Evolutionary conservation across 495 filamentous ascomycete genomes (phyloP), one percentile per base, ranked within the genome.

Genomic region (Neurospora pannonica): DNA sequence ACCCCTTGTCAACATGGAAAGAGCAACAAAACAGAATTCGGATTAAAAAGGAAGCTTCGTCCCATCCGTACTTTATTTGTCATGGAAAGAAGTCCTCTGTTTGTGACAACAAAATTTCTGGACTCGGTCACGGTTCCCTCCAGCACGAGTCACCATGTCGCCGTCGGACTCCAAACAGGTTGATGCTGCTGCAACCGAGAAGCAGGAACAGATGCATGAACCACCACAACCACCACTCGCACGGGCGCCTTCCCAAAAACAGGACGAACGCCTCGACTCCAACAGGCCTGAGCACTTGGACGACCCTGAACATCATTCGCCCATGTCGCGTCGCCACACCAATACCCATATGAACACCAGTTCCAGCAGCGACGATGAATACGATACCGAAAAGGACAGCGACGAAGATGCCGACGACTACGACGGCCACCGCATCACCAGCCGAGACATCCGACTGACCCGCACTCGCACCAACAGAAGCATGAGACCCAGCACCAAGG

Each of bases 351-450:
- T 62, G 48, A 62, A 62, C n/a, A 3, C 48, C 48, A 62, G 5
- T 40, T 38, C 39, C 39, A 46, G 43, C 11, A 73, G 24, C 71
- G 36, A 71, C 48, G 7, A 73, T 37, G 71, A 48, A 8, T 62
- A 34, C 5, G 54, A 62, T 8, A 62, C 54, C 54, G 54, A 62
- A 19, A 62, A 62, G 54, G 54, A 62, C 54, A 62, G 54, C 71
- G 37, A 73, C 21, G 72, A 73, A 46, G 34, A 43, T 36, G 62
- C 70, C n/a, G 43, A 72, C 43, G 74, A 79, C 36, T 46, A 76
- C 38, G 78, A 79, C 46, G 78, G 78, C 71, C 74, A 76, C 71
- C 78, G 78, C 31, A 77, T 77, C 28, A 77, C 71, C 46, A 46
- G 13, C 17, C 73, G 46, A 19, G 78, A 79, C 4, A 75, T 78